Base-by-base conservation (phyloP, 441 rosid species). In the Cnidoscolus chayamansa region DNA sequence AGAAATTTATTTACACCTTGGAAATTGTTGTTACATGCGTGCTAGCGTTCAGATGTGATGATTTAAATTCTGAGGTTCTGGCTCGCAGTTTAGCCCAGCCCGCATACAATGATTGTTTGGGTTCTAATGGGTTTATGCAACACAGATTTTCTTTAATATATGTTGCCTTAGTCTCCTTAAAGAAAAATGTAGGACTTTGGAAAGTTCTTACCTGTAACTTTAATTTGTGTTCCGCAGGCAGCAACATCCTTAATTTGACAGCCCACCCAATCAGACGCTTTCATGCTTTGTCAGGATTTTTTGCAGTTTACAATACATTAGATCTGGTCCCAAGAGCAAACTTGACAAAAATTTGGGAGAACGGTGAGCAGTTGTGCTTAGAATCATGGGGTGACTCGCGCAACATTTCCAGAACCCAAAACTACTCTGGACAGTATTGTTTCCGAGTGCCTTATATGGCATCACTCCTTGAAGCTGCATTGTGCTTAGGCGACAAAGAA, bases 261-360 rank as follows among this genome's bases (percentile, higher is more conserved):
- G 68, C 75, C 35, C 55, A 31, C 64, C 74, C 60, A 49, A 76
- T 69, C 5, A 66, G 65, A 67, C 75, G 68, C 67, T 87, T 86
- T 78, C 89, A 86, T 71, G 88, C 92, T 31, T 70, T 87, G 63
- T 87, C 90, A 45, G 90, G 90, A 53, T 89, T 87, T 82, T 83
- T 77, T 63, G 84, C 82, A 43, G 80, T 87, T 66, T 61, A 82
- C 60, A 81, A 77, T 72, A 73, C 57, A 53, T 76, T 87, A 72
- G 79, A 85, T 65, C 72, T 87, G 65, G 62, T 64, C 1, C 69
- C 82, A 68, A 76, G 63, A 78, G 86, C 86, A 68, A 84, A 84
- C 72, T 65, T 83, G 75, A 81, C 83, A 0, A 75, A 55, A 45
- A 78, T 78, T 30, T 65, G 86, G 85, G 81, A 84, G 77, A 85